These are phyloP conservation scores for Cyclotella atomus DNA, from an alignment of 108 stramenopile species.

Conservation along the genomic window DNA sequence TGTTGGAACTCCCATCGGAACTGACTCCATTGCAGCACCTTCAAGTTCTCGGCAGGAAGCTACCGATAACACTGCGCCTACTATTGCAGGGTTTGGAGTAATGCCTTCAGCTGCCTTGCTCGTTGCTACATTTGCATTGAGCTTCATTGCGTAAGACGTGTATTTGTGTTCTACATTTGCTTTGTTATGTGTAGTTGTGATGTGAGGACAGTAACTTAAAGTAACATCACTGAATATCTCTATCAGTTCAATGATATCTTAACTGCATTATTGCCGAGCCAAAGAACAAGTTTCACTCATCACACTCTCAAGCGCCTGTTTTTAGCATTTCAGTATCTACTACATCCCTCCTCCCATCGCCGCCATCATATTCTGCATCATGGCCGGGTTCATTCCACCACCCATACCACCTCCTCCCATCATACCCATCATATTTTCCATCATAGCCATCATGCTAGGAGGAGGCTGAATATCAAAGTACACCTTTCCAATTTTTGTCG, in stretches of 20 bases:
- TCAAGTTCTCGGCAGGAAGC: not conserved
- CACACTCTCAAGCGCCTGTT: too few relatives aligned
- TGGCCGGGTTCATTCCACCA: constrained; percentile 79
- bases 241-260: too few relatives aligned
- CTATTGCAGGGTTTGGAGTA: not conserved
- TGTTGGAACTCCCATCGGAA: not conserved
- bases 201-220: too few relatives aligned
- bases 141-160: too few relatives aligned
- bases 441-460: constrained; percentile 86
- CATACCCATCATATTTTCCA: constrained; percentile 90
- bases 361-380: constrained; percentile 81
- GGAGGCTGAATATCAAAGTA: constrained; percentile 92
- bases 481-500: constrained; percentile 87
- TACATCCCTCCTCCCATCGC: constrained; percentile 56
- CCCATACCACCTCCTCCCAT: constrained; percentile 64
- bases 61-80: not conserved
- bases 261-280: too few relatives aligned
- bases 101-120: not conserved
- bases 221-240: too few relatives aligned
- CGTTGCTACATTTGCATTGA: not conserved
- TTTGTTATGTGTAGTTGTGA: too few relatives aligned
- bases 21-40: not conserved
- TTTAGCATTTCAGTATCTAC: too few relatives aligned
- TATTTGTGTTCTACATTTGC: too few relatives aligned
- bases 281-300: too few relatives aligned